Evolutionary conservation across 1,139 yeast genomes (phyloP).

Genomic region (Debaryomyces nepalensis): DNA sequence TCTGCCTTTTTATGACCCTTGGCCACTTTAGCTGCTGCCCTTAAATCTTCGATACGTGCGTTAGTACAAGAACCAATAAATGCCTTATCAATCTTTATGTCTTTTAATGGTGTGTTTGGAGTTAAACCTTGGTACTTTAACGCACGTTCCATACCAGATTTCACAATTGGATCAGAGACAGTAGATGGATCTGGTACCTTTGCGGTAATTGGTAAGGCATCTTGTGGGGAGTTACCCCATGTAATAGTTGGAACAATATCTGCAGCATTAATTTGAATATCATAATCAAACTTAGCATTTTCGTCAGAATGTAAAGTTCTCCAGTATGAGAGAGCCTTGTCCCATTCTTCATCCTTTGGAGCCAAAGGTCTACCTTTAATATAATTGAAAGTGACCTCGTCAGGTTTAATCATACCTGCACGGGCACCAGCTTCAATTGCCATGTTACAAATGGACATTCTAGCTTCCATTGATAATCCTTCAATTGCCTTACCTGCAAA

Average conservation of each 20-base stretch:
- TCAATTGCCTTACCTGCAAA: conserved; percentile 95
- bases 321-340: conserved; percentile 92
- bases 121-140: conserved; percentile 87
- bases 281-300: conserved; percentile 87
- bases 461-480: conserved; percentile 92
- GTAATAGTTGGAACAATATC: conserved; percentile 96
- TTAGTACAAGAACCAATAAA: conserved; percentile 98
- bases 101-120: conserved; percentile 79
- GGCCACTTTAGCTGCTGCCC: conserved; percentile 93
- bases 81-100: conserved; percentile 82
- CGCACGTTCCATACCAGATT: conserved; percentile 88
- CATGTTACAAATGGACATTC: conserved; percentile 99
- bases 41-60: conserved; percentile 94
- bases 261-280: conserved; percentile 76
- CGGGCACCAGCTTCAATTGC: conserved; percentile 98
- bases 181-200: conserved; percentile 85
- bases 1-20: conserved; percentile 88
- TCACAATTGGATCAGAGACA: conserved; percentile 73
- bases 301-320: conserved; percentile 82
- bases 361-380: conserved; percentile 93
- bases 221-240: conserved; percentile 99
- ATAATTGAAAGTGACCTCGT: conserved; percentile 83
- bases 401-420: conserved; percentile 99
- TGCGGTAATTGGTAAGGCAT: conserved; percentile 92
- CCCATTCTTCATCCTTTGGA: conserved; percentile 93